phyloP scores from a whole-genome alignment of 176 grass and related monocot species.

The Tillandsia leiboldiana region DNA sequence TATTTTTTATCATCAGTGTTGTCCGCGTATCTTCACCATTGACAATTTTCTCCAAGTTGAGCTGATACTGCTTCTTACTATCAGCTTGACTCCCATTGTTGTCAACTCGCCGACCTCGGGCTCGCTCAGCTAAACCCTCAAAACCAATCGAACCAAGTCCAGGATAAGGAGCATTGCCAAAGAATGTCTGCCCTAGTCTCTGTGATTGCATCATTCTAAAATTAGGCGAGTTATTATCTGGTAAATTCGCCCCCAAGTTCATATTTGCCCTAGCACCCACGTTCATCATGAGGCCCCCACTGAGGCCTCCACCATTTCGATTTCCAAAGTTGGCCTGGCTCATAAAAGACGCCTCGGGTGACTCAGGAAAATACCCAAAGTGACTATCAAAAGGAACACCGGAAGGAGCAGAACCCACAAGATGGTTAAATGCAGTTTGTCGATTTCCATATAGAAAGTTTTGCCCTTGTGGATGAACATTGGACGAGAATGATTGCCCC shows the following conservation, averaged over 20 bases:
- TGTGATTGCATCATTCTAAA: slow-evolving; percentile 48
- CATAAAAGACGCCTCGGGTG: slow-evolving; percentile 50
- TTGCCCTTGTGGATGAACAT: slow-evolving; percentile 32
- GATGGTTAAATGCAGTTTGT: slow-evolving; percentile 42
- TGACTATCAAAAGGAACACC: slow-evolving; percentile 70
- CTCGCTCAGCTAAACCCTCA: slow-evolving; percentile 41
- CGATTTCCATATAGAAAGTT: slow-evolving; percentile 48
- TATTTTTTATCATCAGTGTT: slow-evolving; percentile 97
- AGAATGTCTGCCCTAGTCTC: slow-evolving; percentile 49
- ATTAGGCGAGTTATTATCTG: slow-evolving; percentile 51
- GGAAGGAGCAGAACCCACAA: slow-evolving; percentile 82
- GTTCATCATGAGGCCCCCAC: slow-evolving; percentile 41
- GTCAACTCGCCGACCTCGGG: slow-evolving; percentile 35
- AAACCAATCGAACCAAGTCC: slow-evolving; percentile 36
- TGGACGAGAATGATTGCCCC: slow-evolving; percentile 38
- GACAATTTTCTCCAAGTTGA: slow-evolving; percentile 83
- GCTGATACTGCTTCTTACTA: slow-evolving; percentile 83
- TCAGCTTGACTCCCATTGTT: slow-evolving; percentile 47
- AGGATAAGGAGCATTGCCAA: slow-evolving; percentile 46
- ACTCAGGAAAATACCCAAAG: slow-evolving; percentile 74
- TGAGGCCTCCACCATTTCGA: slow-evolving; percentile 36
- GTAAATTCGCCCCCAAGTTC: slow-evolving; percentile 35
- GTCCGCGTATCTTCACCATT: slow-evolving; percentile 73
- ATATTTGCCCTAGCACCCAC: slow-evolving; percentile 31
- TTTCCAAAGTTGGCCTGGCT: slow-evolving; percentile 44